Percentiles rank a stretch among this genome's conserved stretches.
Conservation (phyloP, 2,329 filamentous ascomycete species). For the Elsinoe perseae region DNA sequence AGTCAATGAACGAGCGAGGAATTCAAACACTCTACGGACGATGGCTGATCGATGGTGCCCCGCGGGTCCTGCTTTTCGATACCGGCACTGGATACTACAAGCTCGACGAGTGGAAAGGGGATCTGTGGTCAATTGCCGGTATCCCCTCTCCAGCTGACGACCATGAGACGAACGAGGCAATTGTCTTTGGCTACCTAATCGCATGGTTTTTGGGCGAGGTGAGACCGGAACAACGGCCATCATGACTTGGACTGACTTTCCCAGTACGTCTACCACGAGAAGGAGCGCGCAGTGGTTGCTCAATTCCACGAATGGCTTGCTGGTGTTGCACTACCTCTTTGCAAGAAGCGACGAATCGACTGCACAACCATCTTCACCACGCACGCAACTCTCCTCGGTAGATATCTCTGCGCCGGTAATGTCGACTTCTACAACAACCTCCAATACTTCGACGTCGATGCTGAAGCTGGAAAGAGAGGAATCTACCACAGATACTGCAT, state of each 20-base stretch:
- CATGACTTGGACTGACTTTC: conserved; percentile 20
- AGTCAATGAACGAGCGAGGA: conserved; percentile 86
- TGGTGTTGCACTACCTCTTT: conserved; percentile 83
- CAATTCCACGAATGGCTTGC: conserved; percentile 99
- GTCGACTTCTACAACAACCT: conserved; percentile 99
- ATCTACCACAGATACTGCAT: conserved; percentile 99
- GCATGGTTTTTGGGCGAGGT: conserved; percentile 98
- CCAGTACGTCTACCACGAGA: conserved; percentile 90
- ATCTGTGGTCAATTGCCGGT: conserved; percentile 85
- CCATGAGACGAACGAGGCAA: conserved; percentile 92
- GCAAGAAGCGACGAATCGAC: conserved; percentile 90
- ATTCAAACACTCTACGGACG: conserved; percentile 86
- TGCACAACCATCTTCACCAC: conserved; percentile 98
- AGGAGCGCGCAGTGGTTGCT: conserved; percentile 82
- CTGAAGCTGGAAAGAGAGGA: conserved; percentile 92
- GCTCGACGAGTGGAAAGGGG: conserved; percentile 92
- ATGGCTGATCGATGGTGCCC: conserved; percentile 96
- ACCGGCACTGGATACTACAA: conserved; percentile 87
- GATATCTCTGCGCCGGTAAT: conserved; percentile 93
- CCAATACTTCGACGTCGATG: conserved; percentile 91
- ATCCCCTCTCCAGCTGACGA: conserved; percentile 91
- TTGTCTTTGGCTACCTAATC: conserved; percentile 94
- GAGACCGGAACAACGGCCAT: conserved; percentile 27
- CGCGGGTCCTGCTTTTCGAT: conserved; percentile 87
- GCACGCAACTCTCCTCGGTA: conserved; percentile 87